phyloP scores from a whole-genome alignment of 345 rosid species.

The Rhizophora mangle region DNA sequence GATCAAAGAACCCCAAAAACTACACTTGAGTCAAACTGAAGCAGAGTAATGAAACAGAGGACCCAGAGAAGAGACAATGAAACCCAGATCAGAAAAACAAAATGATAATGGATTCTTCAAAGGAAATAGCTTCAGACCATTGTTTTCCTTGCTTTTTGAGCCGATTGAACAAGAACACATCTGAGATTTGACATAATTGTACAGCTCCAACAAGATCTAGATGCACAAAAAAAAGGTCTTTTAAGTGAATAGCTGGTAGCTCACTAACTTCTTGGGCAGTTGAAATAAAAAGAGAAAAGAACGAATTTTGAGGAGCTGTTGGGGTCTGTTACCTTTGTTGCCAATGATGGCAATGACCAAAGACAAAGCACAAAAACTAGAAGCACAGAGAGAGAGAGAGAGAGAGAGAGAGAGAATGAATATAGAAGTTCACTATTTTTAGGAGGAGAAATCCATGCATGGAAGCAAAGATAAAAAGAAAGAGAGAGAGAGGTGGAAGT shows the following conservation, averaged over 20 bases:
- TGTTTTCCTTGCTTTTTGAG: not conserved
- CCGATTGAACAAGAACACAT: not conserved
- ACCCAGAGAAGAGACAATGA: constrained; percentile 4
- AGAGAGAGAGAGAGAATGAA: constrained; percentile 2
- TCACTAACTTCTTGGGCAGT: not conserved
- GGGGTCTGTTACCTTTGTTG: constrained; percentile 23
- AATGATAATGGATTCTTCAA: not conserved
- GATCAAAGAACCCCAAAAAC: too few relatives aligned
- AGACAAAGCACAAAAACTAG: constrained; percentile 16
- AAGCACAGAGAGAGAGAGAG: not conserved
- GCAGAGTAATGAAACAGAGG: constrained; percentile 24
- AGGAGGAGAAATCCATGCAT: constrained; percentile 70
- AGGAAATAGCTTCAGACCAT: not conserved
- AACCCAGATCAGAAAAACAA: constrained; percentile 39
- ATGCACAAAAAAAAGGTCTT: not conserved
- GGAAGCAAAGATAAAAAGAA: constrained; percentile 48
- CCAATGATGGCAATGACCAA: constrained; percentile 39
- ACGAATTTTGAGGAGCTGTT: constrained; percentile 16
- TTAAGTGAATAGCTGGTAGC: not conserved
- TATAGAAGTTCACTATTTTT: constrained; percentile 22
- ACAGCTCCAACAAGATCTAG: not conserved
- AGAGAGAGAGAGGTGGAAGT: constrained; percentile 16
- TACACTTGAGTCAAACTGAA: not conserved
- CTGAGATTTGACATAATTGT: constrained; percentile 1
- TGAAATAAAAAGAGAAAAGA: constrained; percentile 11